These are phyloP conservation scores for Fusarium sambucinum DNA, from an alignment of 2,329 filamentous ascomycete genomes.

Conservation along the genomic window DNA sequence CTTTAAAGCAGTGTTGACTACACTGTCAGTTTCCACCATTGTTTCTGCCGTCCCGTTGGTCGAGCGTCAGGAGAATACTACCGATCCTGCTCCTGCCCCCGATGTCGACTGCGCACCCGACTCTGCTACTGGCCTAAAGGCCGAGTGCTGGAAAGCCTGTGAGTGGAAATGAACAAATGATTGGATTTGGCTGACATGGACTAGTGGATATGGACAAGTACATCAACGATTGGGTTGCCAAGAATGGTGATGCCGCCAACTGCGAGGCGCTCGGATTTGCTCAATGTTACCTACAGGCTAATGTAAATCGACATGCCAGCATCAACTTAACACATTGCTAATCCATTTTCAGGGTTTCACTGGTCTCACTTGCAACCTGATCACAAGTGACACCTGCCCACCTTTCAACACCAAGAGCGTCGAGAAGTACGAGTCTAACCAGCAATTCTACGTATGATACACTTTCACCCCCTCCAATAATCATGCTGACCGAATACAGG, in stretches of 20 bases:
- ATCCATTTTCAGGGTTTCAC: background rate
- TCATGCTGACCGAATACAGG: rapidly evolving
- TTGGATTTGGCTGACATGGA: background rate
- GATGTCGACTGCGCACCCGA: slow-evolving; percentile 16
- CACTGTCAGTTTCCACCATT: slow-evolving; percentile 7
- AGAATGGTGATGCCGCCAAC: slow-evolving; percentile 16
- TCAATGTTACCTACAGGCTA: slow-evolving; percentile 24
- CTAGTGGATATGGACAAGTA: slow-evolving; percentile 31
- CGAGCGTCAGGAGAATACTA: slow-evolving; percentile 5
- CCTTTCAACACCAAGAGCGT: slow-evolving; percentile 22
- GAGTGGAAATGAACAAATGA: background rate
- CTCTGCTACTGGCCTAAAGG: slow-evolving; percentile 18
- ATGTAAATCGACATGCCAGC: background rate
- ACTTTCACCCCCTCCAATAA: rapidly evolving
- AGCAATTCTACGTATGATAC: slow-evolving; percentile 13
- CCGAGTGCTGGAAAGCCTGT: slow-evolving; percentile 28
- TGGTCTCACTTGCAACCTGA: slow-evolving; percentile 21
- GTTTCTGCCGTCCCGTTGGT: slow-evolving; percentile 16
- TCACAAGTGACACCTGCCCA: slow-evolving; percentile 28
- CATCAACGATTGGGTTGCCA: slow-evolving; percentile 26
- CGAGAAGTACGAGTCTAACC: slow-evolving; percentile 22
- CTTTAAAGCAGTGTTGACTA: slow-evolving; percentile 6
- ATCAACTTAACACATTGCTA: rapidly evolving
- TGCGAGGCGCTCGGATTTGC: slow-evolving; percentile 23
- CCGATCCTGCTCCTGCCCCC: background rate